Evolutionary conservation across 805 yeast genomes (phyloP), one percentile per base, ranked within the genome.

Genomic region (Grigorovia yakushimaensis): DNA sequence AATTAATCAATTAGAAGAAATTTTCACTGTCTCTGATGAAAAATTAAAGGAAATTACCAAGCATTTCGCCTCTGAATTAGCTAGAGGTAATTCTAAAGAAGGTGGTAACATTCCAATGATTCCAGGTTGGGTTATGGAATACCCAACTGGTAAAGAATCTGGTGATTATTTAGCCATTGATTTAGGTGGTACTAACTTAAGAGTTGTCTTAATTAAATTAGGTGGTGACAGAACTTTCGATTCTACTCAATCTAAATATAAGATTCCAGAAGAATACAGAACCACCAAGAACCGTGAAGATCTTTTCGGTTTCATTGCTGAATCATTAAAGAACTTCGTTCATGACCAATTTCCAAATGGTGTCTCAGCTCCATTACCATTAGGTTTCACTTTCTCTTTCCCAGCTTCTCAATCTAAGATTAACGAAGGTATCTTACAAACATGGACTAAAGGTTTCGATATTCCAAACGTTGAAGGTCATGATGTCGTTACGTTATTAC

Each of bases 371-470:
- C 72, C 77, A 41, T 68, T 85, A 50, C 89, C 94, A 47, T 75
- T 91, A 60, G 98, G 98, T 43, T 91, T 91, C 78, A 91, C 98
- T 37, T 91, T 91, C 73, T 83, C 94, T 13, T 91, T 82, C 73
- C 97, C 98, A 51, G 84, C 86, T 39, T 72, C 84, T 39, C 98
- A 91, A 70, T 66, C 72, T 55, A 84, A 84, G 51, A 87, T 91
- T 66, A 84, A 87, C 73, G 73, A 77, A 56, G 98, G 98, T 67
- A 64, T 84, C 47, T 77, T 91, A 63, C 96, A 88, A 74, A 78
- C 91, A 68, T 91, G 98, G 98, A 91, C 98, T 53, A 91, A 91
- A 73, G 98, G 98, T 54, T 91, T 86, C 70, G 96, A 91, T 67
- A 88, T 91, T 57, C 84, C 78, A 50, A 87, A 83, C 50, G 96